These are phyloP conservation scores for Astragalus glycyphyllos DNA, from an alignment of 306 rosid genomes.

Conservation along the genomic window DNA sequence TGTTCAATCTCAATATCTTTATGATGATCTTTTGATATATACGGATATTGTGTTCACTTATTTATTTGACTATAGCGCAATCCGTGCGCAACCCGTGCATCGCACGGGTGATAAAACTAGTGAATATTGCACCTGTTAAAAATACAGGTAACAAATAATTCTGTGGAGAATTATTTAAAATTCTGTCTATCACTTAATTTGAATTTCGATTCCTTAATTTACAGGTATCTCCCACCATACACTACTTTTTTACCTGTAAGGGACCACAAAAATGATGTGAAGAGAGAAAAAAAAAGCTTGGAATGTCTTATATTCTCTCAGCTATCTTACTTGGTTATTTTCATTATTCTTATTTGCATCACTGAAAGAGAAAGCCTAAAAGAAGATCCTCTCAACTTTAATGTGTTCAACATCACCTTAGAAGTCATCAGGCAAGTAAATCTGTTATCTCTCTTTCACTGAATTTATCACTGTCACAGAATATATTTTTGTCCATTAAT, in stretches of 20 bases:
- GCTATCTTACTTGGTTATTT: slow-evolving; percentile 63
- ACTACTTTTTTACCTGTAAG: slow-evolving; percentile 51
- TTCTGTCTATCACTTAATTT: neutral
- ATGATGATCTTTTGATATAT: too few relatives aligned
- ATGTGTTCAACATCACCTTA: slow-evolving; percentile 54
- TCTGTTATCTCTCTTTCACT: neutral
- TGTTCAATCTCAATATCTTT: too few relatives aligned
- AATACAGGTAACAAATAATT: neutral
- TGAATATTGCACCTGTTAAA: neutral
- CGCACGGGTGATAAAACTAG: too few relatives aligned
- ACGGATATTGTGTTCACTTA: too few relatives aligned
- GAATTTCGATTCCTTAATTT: neutral
- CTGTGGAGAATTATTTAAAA: neutral
- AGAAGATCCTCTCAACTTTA: slow-evolving; percentile 82
- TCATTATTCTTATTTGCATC: slow-evolving; percentile 66
- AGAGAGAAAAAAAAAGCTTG: slow-evolving; percentile 22
- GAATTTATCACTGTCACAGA: neutral
- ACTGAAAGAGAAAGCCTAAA: slow-evolving; percentile 65
- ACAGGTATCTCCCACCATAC: slow-evolving; percentile 76
- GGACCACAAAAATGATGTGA: slow-evolving; percentile 15
- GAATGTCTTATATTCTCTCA: slow-evolving; percentile 57
- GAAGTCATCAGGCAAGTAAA: slow-evolving; percentile 52
- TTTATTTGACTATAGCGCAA: too few relatives aligned
- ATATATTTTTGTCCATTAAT: neutral
- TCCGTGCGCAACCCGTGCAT: too few relatives aligned